A percentile compares a stretch with the other conserved stretches of the same genome.
Conservation (phyloP, 73 alveolate species). For the Urostyla sp. region DNA sequence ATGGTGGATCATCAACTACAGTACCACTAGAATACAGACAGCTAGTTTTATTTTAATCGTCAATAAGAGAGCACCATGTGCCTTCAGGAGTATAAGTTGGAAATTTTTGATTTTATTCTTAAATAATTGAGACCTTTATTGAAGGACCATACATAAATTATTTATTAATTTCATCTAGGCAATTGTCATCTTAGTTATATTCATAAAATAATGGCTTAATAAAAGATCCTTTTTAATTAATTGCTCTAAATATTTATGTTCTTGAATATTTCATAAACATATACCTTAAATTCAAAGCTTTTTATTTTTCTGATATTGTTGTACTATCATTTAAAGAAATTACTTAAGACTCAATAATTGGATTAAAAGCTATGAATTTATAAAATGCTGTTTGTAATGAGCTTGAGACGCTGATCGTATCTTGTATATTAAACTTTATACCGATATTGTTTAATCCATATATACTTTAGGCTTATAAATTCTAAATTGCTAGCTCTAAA, state of each 20-base stretch:
- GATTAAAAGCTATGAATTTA: slow-evolving; percentile 6
- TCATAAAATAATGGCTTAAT: slow-evolving; percentile 33
- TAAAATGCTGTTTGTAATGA: neutral
- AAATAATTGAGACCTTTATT: neutral
- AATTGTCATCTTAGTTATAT: neutral
- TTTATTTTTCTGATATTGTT: neutral
- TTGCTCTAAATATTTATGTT: neutral
- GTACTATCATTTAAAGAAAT: neutral
- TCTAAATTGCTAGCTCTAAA: neutral
- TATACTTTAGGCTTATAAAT: neutral
- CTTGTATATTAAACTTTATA: too few species aligned
- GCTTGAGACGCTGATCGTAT: neutral
- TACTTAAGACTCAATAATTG: neutral
- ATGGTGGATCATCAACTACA: neutral
- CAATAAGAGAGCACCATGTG: slow-evolving; percentile 10
- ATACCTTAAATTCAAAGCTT: neutral
- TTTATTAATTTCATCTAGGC: neutral
- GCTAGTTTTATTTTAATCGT: neutral
- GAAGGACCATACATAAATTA: slow-evolving; percentile 19
- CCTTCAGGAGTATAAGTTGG: neutral
- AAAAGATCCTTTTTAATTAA: neutral
- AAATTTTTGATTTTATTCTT: neutral
- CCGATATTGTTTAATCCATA: neutral
- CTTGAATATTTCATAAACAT: neutral
- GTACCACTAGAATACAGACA: neutral